These are phyloP conservation scores for Sporodiniella umbellata DNA, from an alignment of 371 early-diverging fungal genomes.

Conservation along the genomic window DNA sequence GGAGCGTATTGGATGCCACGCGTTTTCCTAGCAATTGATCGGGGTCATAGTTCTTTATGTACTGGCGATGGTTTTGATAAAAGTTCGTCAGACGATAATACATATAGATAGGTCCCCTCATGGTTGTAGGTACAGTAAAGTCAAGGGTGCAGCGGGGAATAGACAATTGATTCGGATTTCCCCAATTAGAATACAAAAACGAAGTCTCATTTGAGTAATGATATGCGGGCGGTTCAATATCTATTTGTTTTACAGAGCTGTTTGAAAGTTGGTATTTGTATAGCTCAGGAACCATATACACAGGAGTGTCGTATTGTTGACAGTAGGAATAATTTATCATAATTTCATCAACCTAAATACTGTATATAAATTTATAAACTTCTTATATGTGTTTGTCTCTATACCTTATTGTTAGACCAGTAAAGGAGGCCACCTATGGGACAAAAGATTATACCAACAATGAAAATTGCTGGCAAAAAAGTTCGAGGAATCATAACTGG, in stretches of 20 bases:
- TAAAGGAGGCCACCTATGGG: constrained; percentile 85
- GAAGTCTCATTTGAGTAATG: constrained; percentile 23
- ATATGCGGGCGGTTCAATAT: constrained; percentile 31
- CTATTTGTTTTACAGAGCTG: constrained; percentile 1
- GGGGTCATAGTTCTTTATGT: constrained; percentile 87
- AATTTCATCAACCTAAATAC: constrained; percentile 66
- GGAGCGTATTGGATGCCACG: constrained; percentile 4
- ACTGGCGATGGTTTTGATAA: constrained; percentile 98
- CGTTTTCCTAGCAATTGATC: constrained; percentile 77
- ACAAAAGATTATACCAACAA: constrained; percentile 88
- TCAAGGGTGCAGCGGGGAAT: constrained; percentile 70
- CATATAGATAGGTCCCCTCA: constrained; percentile 83
- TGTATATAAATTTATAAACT: background rate
- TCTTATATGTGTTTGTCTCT: background rate
- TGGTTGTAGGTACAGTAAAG: constrained; percentile 64
- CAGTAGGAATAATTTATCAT: constrained; percentile 92
- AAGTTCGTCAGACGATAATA: constrained; percentile 97
- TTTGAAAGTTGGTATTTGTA: constrained; percentile 23
- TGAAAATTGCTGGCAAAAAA: constrained; percentile 88
- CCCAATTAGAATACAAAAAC: constrained; percentile 31
- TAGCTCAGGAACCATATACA: constrained; percentile 20
- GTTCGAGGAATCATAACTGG: constrained; percentile 94
- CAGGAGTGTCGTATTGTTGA: constrained; percentile 33
- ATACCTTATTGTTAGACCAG: constrained; percentile 71
- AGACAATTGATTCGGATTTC: constrained; percentile 37